A percentile compares a stretch with the other conserved stretches of the same genome.
Conservation (phyloP, 371 early-diverging fungal species). For the Mortierella polycephala region DNA sequence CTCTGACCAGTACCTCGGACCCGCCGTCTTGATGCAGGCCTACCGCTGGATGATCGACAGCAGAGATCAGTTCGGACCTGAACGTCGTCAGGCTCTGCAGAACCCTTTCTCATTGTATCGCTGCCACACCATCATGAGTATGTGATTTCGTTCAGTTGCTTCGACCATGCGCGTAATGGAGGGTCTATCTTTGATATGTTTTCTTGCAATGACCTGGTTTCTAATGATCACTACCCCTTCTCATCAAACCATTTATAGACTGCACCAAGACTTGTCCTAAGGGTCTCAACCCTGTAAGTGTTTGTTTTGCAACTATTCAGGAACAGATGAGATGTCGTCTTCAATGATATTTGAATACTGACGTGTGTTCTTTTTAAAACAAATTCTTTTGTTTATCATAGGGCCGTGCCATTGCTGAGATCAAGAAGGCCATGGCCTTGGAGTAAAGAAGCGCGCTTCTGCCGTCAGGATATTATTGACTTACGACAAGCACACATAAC, state of each 20-base stretch:
- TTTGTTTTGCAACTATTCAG: not conserved
- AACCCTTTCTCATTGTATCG: slow-evolving; percentile 96
- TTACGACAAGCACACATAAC: not conserved
- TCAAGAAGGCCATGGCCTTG: slow-evolving; percentile 92
- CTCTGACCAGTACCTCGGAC: slow-evolving; percentile 93
- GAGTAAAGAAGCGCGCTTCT: slow-evolving; percentile 61
- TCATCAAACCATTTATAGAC: slow-evolving; percentile 56
- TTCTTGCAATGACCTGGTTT: no score
- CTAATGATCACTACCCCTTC: not conserved
- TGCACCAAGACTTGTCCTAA: slow-evolving; percentile 97
- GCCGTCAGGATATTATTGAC: no score
- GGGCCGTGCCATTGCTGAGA: slow-evolving; percentile 94
- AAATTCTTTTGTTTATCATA: slow-evolving; percentile 8
- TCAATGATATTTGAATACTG: not conserved
- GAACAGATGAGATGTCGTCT: not conserved
- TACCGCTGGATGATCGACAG: slow-evolving; percentile 98
- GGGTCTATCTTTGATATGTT: no score
- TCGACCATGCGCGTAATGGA: no score
- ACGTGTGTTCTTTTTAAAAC: not conserved
- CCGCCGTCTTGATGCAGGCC: slow-evolving; percentile 96
- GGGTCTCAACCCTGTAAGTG: slow-evolving; percentile 88
- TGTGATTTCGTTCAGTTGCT: not conserved
- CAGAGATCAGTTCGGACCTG: slow-evolving; percentile 91
- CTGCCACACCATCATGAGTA: slow-evolving; percentile 98
- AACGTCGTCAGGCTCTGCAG: slow-evolving; percentile 91